Base-by-base conservation (phyloP, 495 filamentous ascomycete species). In the Lentithecium fluviatile region DNA sequence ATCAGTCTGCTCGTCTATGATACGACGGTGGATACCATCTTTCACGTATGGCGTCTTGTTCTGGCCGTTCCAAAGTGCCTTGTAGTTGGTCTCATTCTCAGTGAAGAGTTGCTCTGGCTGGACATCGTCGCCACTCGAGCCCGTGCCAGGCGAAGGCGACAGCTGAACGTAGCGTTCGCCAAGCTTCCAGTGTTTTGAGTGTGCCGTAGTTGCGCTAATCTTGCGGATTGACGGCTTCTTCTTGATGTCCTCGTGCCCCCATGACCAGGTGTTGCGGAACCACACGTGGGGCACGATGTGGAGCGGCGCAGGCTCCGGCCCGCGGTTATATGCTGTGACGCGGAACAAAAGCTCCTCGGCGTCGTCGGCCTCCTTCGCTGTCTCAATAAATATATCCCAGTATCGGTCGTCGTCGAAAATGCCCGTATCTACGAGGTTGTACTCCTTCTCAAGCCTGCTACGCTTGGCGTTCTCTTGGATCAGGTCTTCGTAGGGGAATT, bases 331-430 rank as follows among this genome's bases (percentile, higher is more conserved):
- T 32, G 91, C 92, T 20, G 94, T 97, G 38, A 96, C 87, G 64
- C 93, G 90, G 78, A 97, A 97, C 37, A 95, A 80, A 15, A 97
- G 78, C 73, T 96, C 93, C 21, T 96, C 91, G 51, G 88, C 85
- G 66, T 95, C 86, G 45, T 96, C 85, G 8, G 81, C 83, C 65
- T 96, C 93, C 76, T 97, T 97, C 37, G 92, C 93, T 7, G 88
- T 92, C 76, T 97, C 93, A 62, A 97, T 96, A 72, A 93, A 87
- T 69, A 96, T 96, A 71, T 97, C 93, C 88, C 91, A 97, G 74
- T 97, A 97, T 50, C 86, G 78, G 69, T 94, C 87, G 15, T 96
- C 90, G n/a, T 90, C 80, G 69, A 97, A 97, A 53, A 88, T 76
- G n/a, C 86, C 90, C 0, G 92, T 95, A 70, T 97, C 94, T 32